Conservation (phyloP, 495 filamentous ascomycete species). For the Penicillium maclennaniae region DNA sequence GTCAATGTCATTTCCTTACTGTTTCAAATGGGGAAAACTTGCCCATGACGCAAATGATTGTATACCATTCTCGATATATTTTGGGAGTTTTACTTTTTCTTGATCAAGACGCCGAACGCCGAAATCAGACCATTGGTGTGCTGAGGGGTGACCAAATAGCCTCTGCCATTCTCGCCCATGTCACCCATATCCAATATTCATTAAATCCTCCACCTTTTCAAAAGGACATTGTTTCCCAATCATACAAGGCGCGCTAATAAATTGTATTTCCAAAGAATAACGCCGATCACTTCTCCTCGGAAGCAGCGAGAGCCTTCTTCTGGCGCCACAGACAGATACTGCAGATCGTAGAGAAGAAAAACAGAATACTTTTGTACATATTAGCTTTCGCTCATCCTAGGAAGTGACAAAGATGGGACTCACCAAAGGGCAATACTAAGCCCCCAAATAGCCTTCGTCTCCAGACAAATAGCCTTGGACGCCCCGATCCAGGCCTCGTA, state of each 20-base stretch:
- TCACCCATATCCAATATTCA: not conserved
- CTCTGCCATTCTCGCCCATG: not conserved
- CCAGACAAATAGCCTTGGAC: slow-evolving; percentile 69
- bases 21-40: not conserved
- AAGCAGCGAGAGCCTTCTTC: slow-evolving; percentile 35
- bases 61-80: not conserved
- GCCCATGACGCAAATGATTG: not conserved
- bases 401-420: slow-evolving; percentile 19
- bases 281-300: slow-evolving; percentile 19
- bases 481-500: slow-evolving; percentile 60
- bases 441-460: slow-evolving; percentile 89
- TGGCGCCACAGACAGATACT: slow-evolving; percentile 57
- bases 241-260: not conserved
- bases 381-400: slow-evolving; percentile 3
- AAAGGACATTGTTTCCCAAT: not conserved
- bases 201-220: not conserved
- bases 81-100: not conserved
- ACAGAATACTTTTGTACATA: slow-evolving; percentile 55
- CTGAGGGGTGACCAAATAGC: not conserved
- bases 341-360: slow-evolving; percentile 60
- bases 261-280: not conserved
- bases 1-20: no score
- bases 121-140: not conserved
- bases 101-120: not conserved
- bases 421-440: slow-evolving; percentile 76